Evolutionary conservation across 495 filamentous ascomycete species (phyloP).

Genomic region (Penicillium desertorum): DNA sequence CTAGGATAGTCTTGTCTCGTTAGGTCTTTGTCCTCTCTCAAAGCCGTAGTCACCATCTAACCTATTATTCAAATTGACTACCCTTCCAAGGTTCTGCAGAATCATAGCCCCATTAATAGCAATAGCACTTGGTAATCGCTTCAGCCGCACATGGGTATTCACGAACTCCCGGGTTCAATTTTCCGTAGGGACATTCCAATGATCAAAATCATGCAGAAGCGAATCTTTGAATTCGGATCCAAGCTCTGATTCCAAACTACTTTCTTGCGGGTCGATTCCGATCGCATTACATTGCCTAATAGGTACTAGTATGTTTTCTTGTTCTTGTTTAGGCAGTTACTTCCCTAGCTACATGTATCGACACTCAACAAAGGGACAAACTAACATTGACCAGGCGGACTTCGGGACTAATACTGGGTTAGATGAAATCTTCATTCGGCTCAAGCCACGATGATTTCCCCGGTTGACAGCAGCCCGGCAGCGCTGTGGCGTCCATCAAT

Average conservation of each 20-base stretch:
- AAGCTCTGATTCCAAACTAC: not conserved
- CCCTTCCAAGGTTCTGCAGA: not conserved
- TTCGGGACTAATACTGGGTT: not conserved
- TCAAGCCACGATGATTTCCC: not conserved
- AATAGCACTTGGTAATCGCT: not conserved
- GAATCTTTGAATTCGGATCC: not conserved
- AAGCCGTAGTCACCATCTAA: not conserved
- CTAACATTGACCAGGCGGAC: not conserved
- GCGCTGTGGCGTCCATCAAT: not conserved
- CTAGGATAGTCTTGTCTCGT: not conserved
- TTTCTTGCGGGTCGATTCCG: not conserved
- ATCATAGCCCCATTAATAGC: not conserved
- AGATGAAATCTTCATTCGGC: not conserved
- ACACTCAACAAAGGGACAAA: not conserved
- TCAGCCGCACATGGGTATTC: conserved; percentile 1
- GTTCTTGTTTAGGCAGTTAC: not conserved
- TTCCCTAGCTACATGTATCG: not conserved
- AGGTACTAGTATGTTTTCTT: not conserved
- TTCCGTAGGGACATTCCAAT: not conserved
- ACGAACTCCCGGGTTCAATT: not conserved
- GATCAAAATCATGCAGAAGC: not conserved
- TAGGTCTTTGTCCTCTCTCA: not conserved
- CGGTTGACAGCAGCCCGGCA: not conserved
- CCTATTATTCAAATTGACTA: not conserved
- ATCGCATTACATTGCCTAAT: not conserved